A percentile compares a stretch with the other conserved stretches of the same genome.
Evolutionary conservation across 208 protist species (phyloP).

Genomic region (Vickermania spadyakhi): DNA sequence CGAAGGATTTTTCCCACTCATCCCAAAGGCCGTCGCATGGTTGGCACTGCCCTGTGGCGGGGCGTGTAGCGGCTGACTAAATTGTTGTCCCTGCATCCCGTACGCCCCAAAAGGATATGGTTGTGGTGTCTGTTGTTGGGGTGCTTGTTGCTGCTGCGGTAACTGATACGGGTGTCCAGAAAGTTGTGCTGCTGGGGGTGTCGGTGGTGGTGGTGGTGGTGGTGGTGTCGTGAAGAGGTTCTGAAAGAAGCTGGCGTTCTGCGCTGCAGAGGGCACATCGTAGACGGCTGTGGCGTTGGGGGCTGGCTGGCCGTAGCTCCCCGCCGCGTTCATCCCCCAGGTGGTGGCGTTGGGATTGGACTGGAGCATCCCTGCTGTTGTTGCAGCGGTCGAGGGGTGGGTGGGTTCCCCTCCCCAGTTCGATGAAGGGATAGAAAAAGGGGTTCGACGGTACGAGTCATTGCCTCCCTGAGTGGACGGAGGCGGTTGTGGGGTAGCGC

Average conservation of each 20-base stretch:
- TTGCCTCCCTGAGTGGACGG: not conserved
- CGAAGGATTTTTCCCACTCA: no score
- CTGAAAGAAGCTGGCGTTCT: slow-evolving; percentile 6
- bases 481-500: not conserved
- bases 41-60: not conserved
- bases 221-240: slow-evolving; percentile 4
- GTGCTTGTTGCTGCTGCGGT: not conserved
- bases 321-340: not conserved
- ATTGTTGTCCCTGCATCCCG: not conserved
- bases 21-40: not conserved
- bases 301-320: not conserved
- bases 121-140: not conserved
- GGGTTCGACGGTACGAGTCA: not conserved
- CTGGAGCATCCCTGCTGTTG: not conserved
- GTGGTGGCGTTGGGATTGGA: not conserved
- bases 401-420: not conserved
- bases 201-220: slow-evolving; percentile 4
- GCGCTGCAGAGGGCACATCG: slow-evolving; percentile 1
- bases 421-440: not conserved
- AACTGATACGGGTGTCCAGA: no score
- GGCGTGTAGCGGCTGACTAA: no score
- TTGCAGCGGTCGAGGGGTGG: not conserved
- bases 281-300: not conserved
- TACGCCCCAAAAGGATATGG: not conserved
- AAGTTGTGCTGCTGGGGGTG: no score